Percentiles rank a stretch among this genome's conserved stretches.
Evolutionary conservation across 192 early-diverging fungal species (phyloP).

Genomic region (Paraglomus occultum): DNA sequence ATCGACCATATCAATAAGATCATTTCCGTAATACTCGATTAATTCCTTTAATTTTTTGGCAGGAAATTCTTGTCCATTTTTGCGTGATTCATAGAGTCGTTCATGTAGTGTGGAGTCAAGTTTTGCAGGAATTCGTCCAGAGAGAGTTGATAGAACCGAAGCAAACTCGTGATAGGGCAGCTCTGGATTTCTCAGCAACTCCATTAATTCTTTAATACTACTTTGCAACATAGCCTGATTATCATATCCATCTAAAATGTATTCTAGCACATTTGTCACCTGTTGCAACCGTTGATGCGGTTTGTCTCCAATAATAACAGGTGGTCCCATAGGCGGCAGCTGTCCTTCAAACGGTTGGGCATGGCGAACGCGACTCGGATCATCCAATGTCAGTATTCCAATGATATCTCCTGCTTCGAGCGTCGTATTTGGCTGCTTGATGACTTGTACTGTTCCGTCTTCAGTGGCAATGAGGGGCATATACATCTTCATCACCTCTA

Average conservation of each 20-base stretch:
- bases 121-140: slow-evolving; percentile 80
- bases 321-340: slow-evolving; percentile 66
- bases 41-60: slow-evolving; percentile 61
- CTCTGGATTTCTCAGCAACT: slow-evolving; percentile 69
- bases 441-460: slow-evolving; percentile 86
- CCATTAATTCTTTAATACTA: slow-evolving; percentile 71
- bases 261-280: slow-evolving; percentile 61
- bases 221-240: slow-evolving; percentile 66
- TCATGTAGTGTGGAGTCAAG: slow-evolving; percentile 58
- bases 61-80: slow-evolving; percentile 62
- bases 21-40: slow-evolving; percentile 53
- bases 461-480: slow-evolving; percentile 95
- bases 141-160: slow-evolving; percentile 75
- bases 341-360: slow-evolving; percentile 83
- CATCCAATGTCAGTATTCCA: slow-evolving; percentile 89
- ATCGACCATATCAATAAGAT: slow-evolving; percentile 63
- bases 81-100: slow-evolving; percentile 42
- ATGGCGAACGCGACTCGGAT: slow-evolving; percentile 87
- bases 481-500: slow-evolving; percentile 99
- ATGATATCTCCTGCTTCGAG: slow-evolving; percentile 92
- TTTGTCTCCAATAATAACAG: slow-evolving; percentile 85
- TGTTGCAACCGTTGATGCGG: slow-evolving; percentile 79
- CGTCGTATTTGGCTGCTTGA: slow-evolving; percentile 82
- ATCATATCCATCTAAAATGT: slow-evolving; percentile 88
- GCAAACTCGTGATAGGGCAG: slow-evolving; percentile 84